Base-by-base conservation (phyloP, 345 rosid genomes). In the Acer campestre region DNA sequence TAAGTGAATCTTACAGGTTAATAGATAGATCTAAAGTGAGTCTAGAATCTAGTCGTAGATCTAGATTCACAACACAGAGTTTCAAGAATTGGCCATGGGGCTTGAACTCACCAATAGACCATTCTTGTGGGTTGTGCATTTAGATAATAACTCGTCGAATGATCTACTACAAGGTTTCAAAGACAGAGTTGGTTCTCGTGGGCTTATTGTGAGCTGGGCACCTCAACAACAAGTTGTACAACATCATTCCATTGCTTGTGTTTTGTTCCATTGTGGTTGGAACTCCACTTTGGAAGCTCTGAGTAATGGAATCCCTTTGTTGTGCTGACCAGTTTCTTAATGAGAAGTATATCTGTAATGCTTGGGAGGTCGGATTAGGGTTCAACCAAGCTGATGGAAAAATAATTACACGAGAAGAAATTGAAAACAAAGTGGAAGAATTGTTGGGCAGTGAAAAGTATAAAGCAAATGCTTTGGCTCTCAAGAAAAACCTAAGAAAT, bases 51-150 rank as follows among this genome's bases (percentile, higher is more conserved):
- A 25, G 25, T 25, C 25, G 25, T 25, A 25, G 25, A 25, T 25
- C 25, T 25, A 25, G 1, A 25, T 25, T 25, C 25, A 25, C 23
- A 1, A 9, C 20, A 42, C 71, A 27, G 27, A 67, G 23, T 67
- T 67, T 38, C 49, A 67, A 23, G 69, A 67, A 67, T 12, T 67
- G 14, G 71, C 55, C 12, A 2, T 40, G 17, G 71, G 69, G 20
- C 49, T 66, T 18, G 46, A 62, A 38, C 48, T 31, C 18, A 27
- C 35, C 38, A 62, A 62, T 22, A 62, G 16, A 27, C 67, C 67
- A 23, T 62, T 62, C 17, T 27, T 62, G 0, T 62, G 67, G 67
- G 67, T 31, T 16, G 44, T 65, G 10, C 68, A 46, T 13, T 38
- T 46, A 6, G 46, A 65, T 17, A 65, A 31, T 35, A 65, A 31